Base-by-base conservation (phyloP, 768 basidiomycete species). In the Ramaria sp. region DNA sequence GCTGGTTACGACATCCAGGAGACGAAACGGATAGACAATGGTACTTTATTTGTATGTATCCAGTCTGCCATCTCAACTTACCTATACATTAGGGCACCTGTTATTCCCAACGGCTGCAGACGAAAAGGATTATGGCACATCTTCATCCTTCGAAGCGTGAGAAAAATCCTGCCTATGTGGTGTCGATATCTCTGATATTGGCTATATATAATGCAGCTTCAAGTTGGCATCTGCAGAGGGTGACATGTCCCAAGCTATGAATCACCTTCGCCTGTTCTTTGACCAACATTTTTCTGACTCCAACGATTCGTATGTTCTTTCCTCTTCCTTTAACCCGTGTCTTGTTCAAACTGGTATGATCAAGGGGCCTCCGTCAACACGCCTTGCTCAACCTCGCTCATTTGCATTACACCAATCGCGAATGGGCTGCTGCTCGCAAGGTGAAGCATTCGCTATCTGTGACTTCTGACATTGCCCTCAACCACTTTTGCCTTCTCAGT, bases 231-330 rank as follows among this genome's bases (percentile, higher is more conserved):
- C 75, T n/a, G 71, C 75, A 12, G 75, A 77, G 5, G 85, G 85
- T 0, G 88, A 91, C 65, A 81, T 82, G 58, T 79, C 78, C 43
- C 60, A 76, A 8, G 87, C 86, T 0, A 73, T 78, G 2, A 87
- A 88, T 59, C 83, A 79, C 59, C 67, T 92, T 37, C 77, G 88
- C 32, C 71, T 78, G 50, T 92, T 86, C 65, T 92, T 91, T 59
- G 88, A 91, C 63, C 89, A 91, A 57, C 83, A 80, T 62, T 92
- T 92, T 61, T 83, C 89, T 58, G 81, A 85, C 54, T 76, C 73
- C 32, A 82, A 80, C 58, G 88, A 91, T 65, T 91, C 87, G 88
- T 89, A 56, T 61, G 87, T 73, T 7, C 16, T 7, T 37, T 5
- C 27, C 12, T 25, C n/a, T 27, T 48, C 18, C 24, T 25, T 38